Evolutionary conservation across 345 rosid species (phyloP).

Genomic region (Citropsis articulata): DNA sequence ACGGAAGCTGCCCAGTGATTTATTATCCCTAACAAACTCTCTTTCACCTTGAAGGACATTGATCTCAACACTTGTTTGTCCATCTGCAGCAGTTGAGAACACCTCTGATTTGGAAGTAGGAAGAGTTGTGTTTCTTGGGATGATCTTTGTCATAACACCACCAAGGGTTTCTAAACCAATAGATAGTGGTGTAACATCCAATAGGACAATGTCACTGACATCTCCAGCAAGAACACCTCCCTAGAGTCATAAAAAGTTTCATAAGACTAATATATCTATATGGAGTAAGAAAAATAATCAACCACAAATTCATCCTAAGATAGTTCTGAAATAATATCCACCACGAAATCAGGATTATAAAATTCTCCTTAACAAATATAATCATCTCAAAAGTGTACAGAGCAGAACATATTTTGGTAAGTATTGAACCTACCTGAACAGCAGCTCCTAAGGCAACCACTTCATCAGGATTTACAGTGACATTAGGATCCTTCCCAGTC

Average conservation of each 20-base stretch:
- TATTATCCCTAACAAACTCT: slow-evolving; percentile 95
- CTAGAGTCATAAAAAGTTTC: slow-evolving; percentile 28
- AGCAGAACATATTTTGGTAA: background rate
- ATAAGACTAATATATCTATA: too few species aligned
- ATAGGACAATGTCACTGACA: slow-evolving; percentile 91
- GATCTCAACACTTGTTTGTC: slow-evolving; percentile 97
- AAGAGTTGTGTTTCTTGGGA: slow-evolving; percentile 86
- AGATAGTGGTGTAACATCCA: slow-evolving; percentile 86
- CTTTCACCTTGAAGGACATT: slow-evolving; percentile 98
- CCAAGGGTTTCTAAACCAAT: slow-evolving; percentile 96
- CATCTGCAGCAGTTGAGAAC: slow-evolving; percentile 98
- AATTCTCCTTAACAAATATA: background rate
- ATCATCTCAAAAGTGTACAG: background rate
- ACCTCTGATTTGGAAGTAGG: slow-evolving; percentile 99
- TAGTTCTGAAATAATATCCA: background rate
- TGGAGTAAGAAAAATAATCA: background rate
- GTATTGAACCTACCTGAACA: slow-evolving; percentile 65
- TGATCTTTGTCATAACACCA: slow-evolving; percentile 97
- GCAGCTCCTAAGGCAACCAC: slow-evolving; percentile 99
- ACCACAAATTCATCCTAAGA: background rate
- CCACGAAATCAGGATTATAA: background rate
- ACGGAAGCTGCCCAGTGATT: slow-evolving; percentile 79
- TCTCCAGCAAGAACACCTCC: slow-evolving; percentile 97
- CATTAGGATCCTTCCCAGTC: slow-evolving; percentile 95
- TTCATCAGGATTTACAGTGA: slow-evolving; percentile 96